Evolutionary conservation across 1,139 yeast genomes (phyloP).

Genomic region (Blastobotrys indianensis): DNA sequence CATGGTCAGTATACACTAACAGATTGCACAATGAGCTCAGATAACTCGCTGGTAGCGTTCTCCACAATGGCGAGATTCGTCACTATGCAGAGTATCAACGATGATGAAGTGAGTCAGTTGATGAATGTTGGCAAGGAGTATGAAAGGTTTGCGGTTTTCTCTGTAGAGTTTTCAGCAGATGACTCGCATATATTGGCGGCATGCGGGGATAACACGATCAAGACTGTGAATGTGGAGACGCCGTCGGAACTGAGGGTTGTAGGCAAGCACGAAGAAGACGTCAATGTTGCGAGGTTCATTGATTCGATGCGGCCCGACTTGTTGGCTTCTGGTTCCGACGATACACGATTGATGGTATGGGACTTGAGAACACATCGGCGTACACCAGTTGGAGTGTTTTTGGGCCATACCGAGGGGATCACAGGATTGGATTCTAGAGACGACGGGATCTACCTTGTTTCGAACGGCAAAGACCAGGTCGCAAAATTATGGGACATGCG

Average conservation of each 20-base stretch:
- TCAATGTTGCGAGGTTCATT: conserved; percentile 9
- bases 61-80: conserved; percentile 22
- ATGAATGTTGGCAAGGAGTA: not conserved
- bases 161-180: conserved; percentile 5
- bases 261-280: conserved; percentile 16
- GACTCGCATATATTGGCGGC: conserved; percentile 3
- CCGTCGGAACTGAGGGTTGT: conserved; percentile 3
- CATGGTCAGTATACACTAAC: conserved; percentile 30
- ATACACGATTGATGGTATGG: conserved; percentile 78
- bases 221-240: not conserved
- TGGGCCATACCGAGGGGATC: conserved; percentile 65
- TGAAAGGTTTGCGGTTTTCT: conserved; percentile 1
- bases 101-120: conserved; percentile 8
- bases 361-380: conserved; percentile 48
- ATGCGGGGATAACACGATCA: conserved; percentile 3
- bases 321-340: conserved; percentile 77
- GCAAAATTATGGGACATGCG: conserved; percentile 34
- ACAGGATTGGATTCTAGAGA: conserved; percentile 28
- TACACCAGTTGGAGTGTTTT: conserved; percentile 51
- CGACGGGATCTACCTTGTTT: conserved; percentile 28
- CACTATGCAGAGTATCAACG: conserved; percentile 8
- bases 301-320: conserved; percentile 45
- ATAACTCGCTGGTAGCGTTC: conserved; percentile 22
- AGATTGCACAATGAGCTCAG: conserved; percentile 26
- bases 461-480: conserved; percentile 32